phyloP scores from a whole-genome alignment of 2,329 filamentous ascomycete genomes.

The Alternaria triticimaculans region DNA sequence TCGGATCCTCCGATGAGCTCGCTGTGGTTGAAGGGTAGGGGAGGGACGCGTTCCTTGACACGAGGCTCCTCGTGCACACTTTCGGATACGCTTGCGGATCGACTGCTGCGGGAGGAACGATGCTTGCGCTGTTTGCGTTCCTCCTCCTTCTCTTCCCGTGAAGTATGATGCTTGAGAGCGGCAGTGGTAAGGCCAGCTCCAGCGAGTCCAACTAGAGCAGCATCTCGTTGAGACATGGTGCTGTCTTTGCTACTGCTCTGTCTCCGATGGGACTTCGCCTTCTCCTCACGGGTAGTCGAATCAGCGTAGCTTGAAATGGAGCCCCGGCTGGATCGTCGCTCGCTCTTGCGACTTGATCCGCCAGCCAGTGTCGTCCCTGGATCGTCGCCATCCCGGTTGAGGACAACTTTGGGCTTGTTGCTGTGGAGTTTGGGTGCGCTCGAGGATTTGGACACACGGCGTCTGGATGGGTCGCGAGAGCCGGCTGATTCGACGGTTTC shows the following conservation, averaged over 20 bases:
- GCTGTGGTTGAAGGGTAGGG: conserved; percentile 83
- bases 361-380: conserved; percentile 65
- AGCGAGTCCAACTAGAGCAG: conserved; percentile 60
- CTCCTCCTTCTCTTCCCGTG: conserved; percentile 59
- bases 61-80: conserved; percentile 58
- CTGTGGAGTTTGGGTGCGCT: conserved; percentile 65
- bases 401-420: conserved; percentile 65
- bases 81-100: conserved; percentile 60
- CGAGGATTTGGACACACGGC: conserved; percentile 65
- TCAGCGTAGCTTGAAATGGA: conserved; percentile 52
- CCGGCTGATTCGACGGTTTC: conserved; percentile 65
- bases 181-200: conserved; percentile 67
- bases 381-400: conserved; percentile 65
- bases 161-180: conserved; percentile 69
- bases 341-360: conserved; percentile 58
- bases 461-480: conserved; percentile 54
- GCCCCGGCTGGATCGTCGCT: conserved; percentile 62
- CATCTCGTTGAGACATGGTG: conserved; percentile 56
- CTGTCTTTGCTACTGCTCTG: conserved; percentile 59
- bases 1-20: conserved; percentile 81
- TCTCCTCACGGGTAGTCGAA: conserved; percentile 54
- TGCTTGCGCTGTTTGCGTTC: conserved; percentile 53
- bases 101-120: conserved; percentile 58
- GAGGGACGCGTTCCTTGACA: conserved; percentile 66
- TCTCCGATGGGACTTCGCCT: conserved; percentile 53